These are phyloP conservation scores for Fusarium begoniae DNA, from an alignment of 2,329 filamentous ascomycete species.

Conservation along the genomic window DNA sequence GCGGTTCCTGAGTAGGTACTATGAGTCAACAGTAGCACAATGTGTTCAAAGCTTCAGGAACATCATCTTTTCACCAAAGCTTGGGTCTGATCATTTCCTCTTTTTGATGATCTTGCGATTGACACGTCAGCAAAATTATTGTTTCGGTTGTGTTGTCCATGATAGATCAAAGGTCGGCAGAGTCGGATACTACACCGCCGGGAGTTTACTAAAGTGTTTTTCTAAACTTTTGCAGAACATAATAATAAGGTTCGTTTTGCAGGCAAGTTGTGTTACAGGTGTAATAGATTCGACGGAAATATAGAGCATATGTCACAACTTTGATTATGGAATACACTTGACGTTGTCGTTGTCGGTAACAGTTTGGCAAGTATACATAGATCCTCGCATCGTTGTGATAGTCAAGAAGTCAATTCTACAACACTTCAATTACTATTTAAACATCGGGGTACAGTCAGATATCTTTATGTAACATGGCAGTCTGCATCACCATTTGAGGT, in stretches of 20 bases:
- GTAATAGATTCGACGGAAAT: not conserved
- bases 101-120: not conserved
- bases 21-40: not conserved
- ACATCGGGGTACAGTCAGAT: not conserved
- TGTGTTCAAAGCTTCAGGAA: not conserved
- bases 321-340: not conserved
- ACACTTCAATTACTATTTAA: not conserved
- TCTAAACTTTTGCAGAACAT: not conserved
- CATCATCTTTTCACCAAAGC: not conserved
- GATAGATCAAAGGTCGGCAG: not conserved
- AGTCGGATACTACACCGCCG: not conserved
- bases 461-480: not conserved
- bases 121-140: not conserved
- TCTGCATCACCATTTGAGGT: not conserved
- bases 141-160: not conserved
- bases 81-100: not conserved
- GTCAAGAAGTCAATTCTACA: not conserved
- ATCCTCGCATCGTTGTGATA: too few species aligned
- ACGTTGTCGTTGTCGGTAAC: not conserved
- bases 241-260: not conserved
- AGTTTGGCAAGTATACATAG: not conserved
- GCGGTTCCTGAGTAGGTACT: not conserved
- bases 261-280: not conserved
- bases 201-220: not conserved
- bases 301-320: not conserved